A percentile compares a stretch with the other conserved stretches of the same genome.
phyloP scores from a whole-genome alignment of 345 rosid genomes.

The Aquilaria malaccensis region DNA sequence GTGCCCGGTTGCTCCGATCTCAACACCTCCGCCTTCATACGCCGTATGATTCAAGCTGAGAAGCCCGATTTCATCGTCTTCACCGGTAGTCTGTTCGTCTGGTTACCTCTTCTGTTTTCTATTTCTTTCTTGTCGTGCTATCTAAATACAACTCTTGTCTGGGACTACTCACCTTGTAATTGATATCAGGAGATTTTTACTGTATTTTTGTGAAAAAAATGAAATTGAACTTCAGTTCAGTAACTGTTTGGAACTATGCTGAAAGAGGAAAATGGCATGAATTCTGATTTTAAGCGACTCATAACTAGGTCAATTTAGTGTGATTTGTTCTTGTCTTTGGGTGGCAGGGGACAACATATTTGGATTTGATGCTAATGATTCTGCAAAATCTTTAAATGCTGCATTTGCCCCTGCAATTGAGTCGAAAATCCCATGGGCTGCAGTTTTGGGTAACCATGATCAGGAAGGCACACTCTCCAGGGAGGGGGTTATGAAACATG shows the following conservation, averaged over 20 bases:
- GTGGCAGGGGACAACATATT: slow-evolving; percentile 68
- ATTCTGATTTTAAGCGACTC: not conserved
- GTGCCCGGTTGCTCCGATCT: slow-evolving; percentile 60
- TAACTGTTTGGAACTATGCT: no score
- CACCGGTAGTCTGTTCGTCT: slow-evolving; percentile 41
- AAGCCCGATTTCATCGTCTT: slow-evolving; percentile 80
- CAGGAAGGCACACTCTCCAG: slow-evolving; percentile 75
- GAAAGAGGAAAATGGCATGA: not conserved
- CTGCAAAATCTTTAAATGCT: slow-evolving; percentile 52
- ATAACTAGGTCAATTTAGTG: not conserved
- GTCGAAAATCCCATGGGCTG: slow-evolving; percentile 81
- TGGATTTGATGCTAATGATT: slow-evolving; percentile 54
- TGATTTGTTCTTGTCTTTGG: slow-evolving; percentile 4
- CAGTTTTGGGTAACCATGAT: slow-evolving; percentile 86
- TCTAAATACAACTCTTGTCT: no score
- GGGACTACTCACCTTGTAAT: no score
- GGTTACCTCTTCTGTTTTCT: not conserved
- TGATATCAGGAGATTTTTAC: not conserved
- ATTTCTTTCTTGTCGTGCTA: slow-evolving; percentile 1
- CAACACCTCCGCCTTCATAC: slow-evolving; percentile 74
- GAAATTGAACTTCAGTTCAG: not conserved
- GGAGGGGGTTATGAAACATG: slow-evolving; percentile 76
- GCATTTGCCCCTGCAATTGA: slow-evolving; percentile 80
- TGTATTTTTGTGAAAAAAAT: not conserved
- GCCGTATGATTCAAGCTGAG: slow-evolving; percentile 70